phyloP scores from a whole-genome alignment of 345 rosid genomes.

The Acer yangbiense region DNA sequence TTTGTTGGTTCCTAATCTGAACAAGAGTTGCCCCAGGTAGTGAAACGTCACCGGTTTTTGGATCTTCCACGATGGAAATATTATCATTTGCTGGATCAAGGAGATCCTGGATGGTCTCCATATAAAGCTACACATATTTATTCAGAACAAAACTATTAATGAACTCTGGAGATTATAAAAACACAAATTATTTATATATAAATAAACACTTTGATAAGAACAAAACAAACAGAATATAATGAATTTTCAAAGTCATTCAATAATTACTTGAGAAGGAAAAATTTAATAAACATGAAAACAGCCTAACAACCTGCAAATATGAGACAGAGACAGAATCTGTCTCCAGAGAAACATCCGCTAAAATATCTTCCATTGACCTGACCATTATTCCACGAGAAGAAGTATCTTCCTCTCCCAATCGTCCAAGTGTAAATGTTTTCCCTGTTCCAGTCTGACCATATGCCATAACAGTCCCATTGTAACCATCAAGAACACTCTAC shows the following conservation, averaged over 20 bases:
- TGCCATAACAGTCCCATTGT: slow-evolving; percentile 98
- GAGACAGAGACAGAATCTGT: slow-evolving; percentile 83
- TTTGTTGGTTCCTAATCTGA: slow-evolving; percentile 77
- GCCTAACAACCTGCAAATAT: slow-evolving; percentile 76
- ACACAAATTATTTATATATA: neutral
- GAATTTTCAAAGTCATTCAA: neutral
- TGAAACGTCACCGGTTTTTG: slow-evolving; percentile 95
- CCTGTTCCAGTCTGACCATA: slow-evolving; percentile 99
- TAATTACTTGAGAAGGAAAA: neutral
- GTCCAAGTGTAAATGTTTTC: slow-evolving; percentile 92
- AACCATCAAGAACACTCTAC: slow-evolving; percentile 97
- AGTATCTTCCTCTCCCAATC: slow-evolving; percentile 85
- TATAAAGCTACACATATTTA: slow-evolving; percentile 67
- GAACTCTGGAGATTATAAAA: neutral
- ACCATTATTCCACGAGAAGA: slow-evolving; percentile 99
- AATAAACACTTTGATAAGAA: neutral
- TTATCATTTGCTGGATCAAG: slow-evolving; percentile 89
- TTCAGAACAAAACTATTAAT: slow-evolving; percentile 11
- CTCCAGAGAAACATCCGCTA: slow-evolving; percentile 64
- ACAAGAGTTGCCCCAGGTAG: slow-evolving; percentile 83
- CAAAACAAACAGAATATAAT: neutral
- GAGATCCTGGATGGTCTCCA: slow-evolving; percentile 99
- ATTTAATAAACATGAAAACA: neutral
- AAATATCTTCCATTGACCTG: slow-evolving; percentile 93
- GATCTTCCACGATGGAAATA: slow-evolving; percentile 93